Conservation (phyloP, 202 grass and related monocot species). For the Brachypodium distachyon region DNA sequence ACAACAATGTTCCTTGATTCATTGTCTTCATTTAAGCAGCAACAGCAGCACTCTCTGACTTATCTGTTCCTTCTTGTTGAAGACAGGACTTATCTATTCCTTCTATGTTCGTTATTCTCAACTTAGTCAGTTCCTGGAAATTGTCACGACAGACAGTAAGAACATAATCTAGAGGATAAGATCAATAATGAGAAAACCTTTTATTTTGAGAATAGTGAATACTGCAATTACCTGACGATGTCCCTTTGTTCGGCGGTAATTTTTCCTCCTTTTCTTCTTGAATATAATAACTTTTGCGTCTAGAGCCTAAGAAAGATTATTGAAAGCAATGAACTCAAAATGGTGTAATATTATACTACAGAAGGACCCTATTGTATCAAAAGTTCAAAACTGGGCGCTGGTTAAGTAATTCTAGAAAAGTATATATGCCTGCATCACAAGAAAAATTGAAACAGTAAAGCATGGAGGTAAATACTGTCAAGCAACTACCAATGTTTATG, state of each 20-base stretch:
- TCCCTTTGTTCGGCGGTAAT: constrained; percentile 91
- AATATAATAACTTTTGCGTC: constrained; percentile 99
- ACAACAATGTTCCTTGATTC: neutral
- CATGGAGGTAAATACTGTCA: neutral
- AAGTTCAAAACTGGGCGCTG: constrained; percentile 22
- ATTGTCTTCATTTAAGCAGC: constrained; percentile 41
- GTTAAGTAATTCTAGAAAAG: neutral
- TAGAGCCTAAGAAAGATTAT: constrained; percentile 50
- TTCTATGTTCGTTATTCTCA: constrained; percentile 88
- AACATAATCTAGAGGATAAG: neutral
- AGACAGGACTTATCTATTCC: constrained; percentile 61
- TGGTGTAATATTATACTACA: neutral
- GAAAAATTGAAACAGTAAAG: neutral
- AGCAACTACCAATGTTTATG: neutral
- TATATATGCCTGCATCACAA: neutral
- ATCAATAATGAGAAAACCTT: neutral
- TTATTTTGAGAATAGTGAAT: neutral
- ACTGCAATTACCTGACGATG: constrained; percentile 66
- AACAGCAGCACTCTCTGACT: constrained; percentile 33
- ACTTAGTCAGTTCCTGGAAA: constrained; percentile 84
- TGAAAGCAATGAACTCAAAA: constrained; percentile 14
- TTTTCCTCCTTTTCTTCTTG: constrained; percentile 98
- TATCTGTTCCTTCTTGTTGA: constrained; percentile 62
- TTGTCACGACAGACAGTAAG: constrained; percentile 19
- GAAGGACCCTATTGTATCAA: neutral